phyloP scores from a whole-genome alignment of 345 rosid genomes.

The Moricandia arvensis region DNA sequence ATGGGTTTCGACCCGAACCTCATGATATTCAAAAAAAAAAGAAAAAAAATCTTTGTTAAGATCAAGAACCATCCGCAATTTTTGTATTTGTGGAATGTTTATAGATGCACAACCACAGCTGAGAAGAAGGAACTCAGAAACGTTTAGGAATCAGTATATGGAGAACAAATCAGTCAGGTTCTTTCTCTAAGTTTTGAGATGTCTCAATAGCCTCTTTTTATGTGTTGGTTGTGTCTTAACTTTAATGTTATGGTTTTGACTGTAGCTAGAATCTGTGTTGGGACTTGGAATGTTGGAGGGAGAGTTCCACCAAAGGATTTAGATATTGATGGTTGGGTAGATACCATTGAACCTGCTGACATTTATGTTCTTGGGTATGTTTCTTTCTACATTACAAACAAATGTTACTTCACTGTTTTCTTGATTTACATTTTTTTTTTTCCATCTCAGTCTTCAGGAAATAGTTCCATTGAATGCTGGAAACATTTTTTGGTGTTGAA shows the following conservation, averaged over 20 bases:
- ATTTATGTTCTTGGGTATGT: conserved; percentile 72
- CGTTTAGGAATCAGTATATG: conserved; percentile 78
- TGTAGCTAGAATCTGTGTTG: conserved; percentile 52
- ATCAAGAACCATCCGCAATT: background rate
- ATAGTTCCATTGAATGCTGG: conserved; percentile 88
- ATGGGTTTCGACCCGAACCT: too few species aligned
- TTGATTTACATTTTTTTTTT: background rate
- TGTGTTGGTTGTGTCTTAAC: background rate
- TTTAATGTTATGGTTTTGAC: conserved; percentile 15
- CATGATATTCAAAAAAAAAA: too few species aligned
- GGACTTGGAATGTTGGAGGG: conserved; percentile 89
- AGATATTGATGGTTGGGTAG: conserved; percentile 76
- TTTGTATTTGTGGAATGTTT: conserved; percentile 4
- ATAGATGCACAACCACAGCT: conserved; percentile 23
- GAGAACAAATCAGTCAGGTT: conserved; percentile 72
- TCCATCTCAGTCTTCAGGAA: conserved; percentile 67
- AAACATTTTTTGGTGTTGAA: conserved; percentile 81
- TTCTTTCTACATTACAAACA: background rate
- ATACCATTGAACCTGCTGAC: conserved; percentile 66
- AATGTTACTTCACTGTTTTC: background rate
- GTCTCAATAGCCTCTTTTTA: background rate
- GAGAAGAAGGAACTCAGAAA: conserved; percentile 81
- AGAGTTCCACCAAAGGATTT: conserved; percentile 66
- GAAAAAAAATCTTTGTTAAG: background rate
- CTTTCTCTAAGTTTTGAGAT: background rate